A percentile compares a stretch with the other conserved stretches of the same genome.
These are phyloP conservation scores for Sutorius australiensis DNA, from an alignment of 768 basidiomycete genomes.

Conservation along the genomic window DNA sequence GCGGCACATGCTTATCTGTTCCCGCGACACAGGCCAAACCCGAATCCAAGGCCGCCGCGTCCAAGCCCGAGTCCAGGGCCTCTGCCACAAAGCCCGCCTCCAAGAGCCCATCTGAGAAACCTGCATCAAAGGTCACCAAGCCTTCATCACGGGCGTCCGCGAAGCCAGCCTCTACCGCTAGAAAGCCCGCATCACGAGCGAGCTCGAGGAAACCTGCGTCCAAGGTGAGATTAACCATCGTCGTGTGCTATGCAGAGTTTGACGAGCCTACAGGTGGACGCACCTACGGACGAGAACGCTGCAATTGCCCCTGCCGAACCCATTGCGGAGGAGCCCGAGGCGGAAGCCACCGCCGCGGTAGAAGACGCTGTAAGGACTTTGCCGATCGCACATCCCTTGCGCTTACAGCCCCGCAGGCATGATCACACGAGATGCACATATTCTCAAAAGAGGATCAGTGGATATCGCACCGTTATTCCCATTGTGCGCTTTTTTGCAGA, in stretches of 20 bases:
- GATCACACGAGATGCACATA: slow-evolving; percentile 13
- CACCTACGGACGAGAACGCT: slow-evolving; percentile 35
- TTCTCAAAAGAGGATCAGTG: slow-evolving; percentile 11
- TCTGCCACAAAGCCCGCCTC: slow-evolving; percentile 30
- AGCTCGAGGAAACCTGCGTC: slow-evolving; percentile 62
- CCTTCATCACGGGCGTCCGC: slow-evolving; percentile 38
- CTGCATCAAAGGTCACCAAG: slow-evolving; percentile 39
- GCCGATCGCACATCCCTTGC: neutral
- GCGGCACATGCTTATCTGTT: neutral
- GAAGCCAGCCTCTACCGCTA: slow-evolving; percentile 44
- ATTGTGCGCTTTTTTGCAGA: slow-evolving; percentile 21
- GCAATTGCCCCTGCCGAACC: slow-evolving; percentile 40
- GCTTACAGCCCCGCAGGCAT: slow-evolving; percentile 15
- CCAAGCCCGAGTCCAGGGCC: slow-evolving; percentile 35
- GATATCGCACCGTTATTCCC: slow-evolving; percentile 14
- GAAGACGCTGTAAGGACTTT: slow-evolving; percentile 27
- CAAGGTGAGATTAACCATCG: slow-evolving; percentile 39
- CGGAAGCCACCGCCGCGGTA: slow-evolving; percentile 38
- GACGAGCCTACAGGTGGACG: slow-evolving; percentile 29
- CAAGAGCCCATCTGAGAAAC: slow-evolving; percentile 36
- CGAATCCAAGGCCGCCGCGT: slow-evolving; percentile 29
- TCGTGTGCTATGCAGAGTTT: neutral
- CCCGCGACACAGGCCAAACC: slow-evolving; percentile 38
- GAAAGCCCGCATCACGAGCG: slow-evolving; percentile 56
- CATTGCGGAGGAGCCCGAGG: slow-evolving; percentile 56